phyloP scores from a whole-genome alignment of 2,329 filamentous ascomycete species.

The Colletotrichum musae region DNA sequence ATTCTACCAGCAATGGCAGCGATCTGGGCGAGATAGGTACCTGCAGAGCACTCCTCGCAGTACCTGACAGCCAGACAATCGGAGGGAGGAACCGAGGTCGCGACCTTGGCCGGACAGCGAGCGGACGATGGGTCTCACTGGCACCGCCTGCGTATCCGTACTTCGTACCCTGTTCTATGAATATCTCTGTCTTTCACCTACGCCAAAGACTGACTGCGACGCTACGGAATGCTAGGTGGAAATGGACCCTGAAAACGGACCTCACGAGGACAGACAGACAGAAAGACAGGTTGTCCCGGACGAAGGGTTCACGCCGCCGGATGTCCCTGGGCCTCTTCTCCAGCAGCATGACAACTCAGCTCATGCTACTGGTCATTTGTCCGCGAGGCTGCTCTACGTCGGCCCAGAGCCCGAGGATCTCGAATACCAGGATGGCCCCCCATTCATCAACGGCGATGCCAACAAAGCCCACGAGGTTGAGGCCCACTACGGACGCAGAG shows the following conservation, averaged over 20 bases:
- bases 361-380: conserved; percentile 17
- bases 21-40: neutral
- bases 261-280: conserved; percentile 29
- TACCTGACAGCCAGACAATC: no score
- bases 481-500: conserved; percentile 19
- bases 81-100: no score
- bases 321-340: neutral
- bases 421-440: conserved; percentile 2
- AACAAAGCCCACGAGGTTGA: conserved; percentile 28
- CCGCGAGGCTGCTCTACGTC: conserved; percentile 9
- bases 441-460: conserved; percentile 7
- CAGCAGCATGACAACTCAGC: conserved; percentile 33
- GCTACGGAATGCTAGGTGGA: conserved; percentile 21
- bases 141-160: neutral
- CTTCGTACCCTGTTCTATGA: conserved; percentile 32
- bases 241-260: conserved; percentile 34
- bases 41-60: no score
- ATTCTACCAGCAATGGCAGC: neutral
- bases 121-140: neutral
- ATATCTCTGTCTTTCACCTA: conserved; percentile 35
- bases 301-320: conserved; percentile 21
- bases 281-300: conserved; percentile 13
- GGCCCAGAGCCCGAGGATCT: conserved; percentile 13
- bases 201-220: conserved; percentile 25
- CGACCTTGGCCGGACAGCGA: no score